Evolutionary conservation across 2,329 filamentous ascomycete genomes (phyloP), one percentile per base, ranked within the genome.

Genomic region (Fusarium lyarnte): DNA sequence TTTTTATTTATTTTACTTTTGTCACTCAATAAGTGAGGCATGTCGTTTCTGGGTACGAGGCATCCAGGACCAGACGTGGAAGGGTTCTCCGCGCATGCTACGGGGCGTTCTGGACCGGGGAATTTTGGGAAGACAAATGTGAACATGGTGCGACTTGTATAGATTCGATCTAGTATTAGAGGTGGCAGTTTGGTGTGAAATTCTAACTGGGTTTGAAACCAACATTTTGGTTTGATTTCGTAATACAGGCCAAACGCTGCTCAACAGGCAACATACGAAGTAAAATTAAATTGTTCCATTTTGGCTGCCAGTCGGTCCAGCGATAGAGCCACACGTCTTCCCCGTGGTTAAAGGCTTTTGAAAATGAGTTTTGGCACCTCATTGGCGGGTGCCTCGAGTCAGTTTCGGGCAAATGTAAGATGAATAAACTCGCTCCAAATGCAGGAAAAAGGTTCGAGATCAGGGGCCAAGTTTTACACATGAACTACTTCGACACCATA

Each of bases 161-260:
- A 77, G 75, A 77, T 77, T 77, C 70, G 54, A 77, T 77, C 74
- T 76, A 76, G 75, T 73, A 68, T 75, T 77, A 77, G 75, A 77
- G 75, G 72, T 73, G 75, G 75, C 60, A 77, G 72, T 73, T 73
- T 70, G 72, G 66, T 67, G 74, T 75, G 74, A 67, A 75, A 76
- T 77, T 77, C 72, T 54, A 74, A 63, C 52, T 65, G 54, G 66
- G 71, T 74, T 75, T 60, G 72, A 76, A 75, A 74, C 62, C 53
- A 63, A 31, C 29, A 35, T 35, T 43, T 31, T 42, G 13, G 23
- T 67, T 38, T 49, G 58, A 52, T 36, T 21, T 60, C 27, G 39
- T 38, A 33, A 36, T 38, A 27, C 16, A 16, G 13, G 23, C 49
- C n/a, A 38, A 36, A 52, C 49, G 23, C 35, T 52, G 47, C 60